A percentile compares a stretch with the other conserved stretches of the same genome.
Conservation (phyloP, 1,139 yeast species). For the Yamadazyma jaroonii region DNA sequence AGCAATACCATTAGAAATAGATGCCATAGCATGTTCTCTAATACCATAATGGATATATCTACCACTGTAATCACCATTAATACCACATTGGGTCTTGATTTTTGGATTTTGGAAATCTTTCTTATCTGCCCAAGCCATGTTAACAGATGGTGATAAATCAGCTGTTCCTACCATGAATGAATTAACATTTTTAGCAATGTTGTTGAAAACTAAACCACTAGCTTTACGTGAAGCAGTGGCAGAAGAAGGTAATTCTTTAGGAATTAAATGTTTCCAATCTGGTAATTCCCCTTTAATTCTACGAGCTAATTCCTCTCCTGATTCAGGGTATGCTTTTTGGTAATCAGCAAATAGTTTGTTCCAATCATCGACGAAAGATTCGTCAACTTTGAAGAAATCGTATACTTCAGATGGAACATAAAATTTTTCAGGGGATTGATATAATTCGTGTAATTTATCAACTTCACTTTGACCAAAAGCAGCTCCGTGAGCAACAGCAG, state of each 20-base stretch:
- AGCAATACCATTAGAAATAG: constrained; percentile 35
- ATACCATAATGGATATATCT: constrained; percentile 31
- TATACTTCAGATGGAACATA: constrained; percentile 20
- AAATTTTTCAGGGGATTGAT: constrained; percentile 18
- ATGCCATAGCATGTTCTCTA: constrained; percentile 37
- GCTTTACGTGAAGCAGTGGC: constrained; percentile 24
- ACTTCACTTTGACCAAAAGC: constrained; percentile 24
- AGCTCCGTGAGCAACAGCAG: constrained; percentile 26
- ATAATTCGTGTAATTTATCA: constrained; percentile 16
- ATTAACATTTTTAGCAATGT: constrained; percentile 17
- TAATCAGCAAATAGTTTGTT: constrained; percentile 14
- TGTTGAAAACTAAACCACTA: constrained; percentile 20
- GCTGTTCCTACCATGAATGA: constrained; percentile 25
- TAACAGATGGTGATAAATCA: constrained; percentile 26
- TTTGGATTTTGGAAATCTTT: constrained; percentile 25
- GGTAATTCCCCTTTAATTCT: constrained; percentile 22
- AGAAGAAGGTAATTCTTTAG: constrained; percentile 15
- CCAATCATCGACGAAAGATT: constrained; percentile 16
- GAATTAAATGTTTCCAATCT: constrained; percentile 19
- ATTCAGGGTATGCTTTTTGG: constrained; percentile 16
- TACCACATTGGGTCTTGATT: constrained; percentile 20
- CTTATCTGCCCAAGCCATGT: constrained; percentile 22
- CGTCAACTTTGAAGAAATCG: constrained; percentile 20
- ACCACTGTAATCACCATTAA: constrained; percentile 24
- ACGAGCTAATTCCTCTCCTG: constrained; percentile 18